Evolutionary conservation across 805 yeast genomes (phyloP).

Genomic region (Ogataea siamensis): DNA sequence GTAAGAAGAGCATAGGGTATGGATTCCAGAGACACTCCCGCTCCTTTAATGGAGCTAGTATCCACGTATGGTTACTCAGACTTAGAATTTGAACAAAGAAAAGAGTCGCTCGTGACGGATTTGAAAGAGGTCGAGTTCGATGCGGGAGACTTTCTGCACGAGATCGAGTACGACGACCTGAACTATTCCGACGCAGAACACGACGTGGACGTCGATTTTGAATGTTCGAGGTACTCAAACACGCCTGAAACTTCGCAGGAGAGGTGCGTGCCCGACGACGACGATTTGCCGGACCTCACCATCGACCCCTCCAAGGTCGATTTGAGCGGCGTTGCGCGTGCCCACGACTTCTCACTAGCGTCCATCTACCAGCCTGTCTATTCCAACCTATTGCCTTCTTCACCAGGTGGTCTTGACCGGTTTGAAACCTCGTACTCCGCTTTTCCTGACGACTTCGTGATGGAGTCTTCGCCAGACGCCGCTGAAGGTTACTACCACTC

Average conservation of each 20-base stretch:
- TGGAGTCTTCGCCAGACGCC: conserved; percentile 7
- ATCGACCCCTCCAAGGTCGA: conserved; percentile 17
- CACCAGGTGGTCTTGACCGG: conserved; percentile 12
- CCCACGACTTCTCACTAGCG: conserved; percentile 1
- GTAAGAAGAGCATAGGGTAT: conserved; percentile 8
- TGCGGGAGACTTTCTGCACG: conserved; percentile 17
- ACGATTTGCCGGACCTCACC: conserved; percentile 14
- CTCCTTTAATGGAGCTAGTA: conserved; percentile 13
- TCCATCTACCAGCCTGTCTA: conserved; percentile 10
- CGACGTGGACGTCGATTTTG: conserved; percentile 17
- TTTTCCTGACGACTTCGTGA: conserved; percentile 7
- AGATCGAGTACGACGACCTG: conserved; percentile 18
- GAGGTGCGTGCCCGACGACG: conserved; percentile 9
- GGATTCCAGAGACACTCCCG: conserved; percentile 12
- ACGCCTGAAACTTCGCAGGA: conserved; percentile 20
- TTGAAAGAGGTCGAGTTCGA: conserved; percentile 16
- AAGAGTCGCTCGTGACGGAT: conserved; percentile 13
- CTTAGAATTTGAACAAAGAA: conserved; percentile 8
- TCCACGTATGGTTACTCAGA: conserved; percentile 8
- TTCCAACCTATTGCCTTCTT: conserved; percentile 12
- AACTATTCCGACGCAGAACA: conserved; percentile 17
- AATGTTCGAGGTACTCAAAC: conserved; percentile 6
- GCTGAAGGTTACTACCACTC: too few relatives aligned
- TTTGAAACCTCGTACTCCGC: conserved; percentile 12
- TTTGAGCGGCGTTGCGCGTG: conserved; percentile 2